Evolutionary conservation across 345 rosid genomes (phyloP).

Genomic region (Bruguiera sexangula): DNA sequence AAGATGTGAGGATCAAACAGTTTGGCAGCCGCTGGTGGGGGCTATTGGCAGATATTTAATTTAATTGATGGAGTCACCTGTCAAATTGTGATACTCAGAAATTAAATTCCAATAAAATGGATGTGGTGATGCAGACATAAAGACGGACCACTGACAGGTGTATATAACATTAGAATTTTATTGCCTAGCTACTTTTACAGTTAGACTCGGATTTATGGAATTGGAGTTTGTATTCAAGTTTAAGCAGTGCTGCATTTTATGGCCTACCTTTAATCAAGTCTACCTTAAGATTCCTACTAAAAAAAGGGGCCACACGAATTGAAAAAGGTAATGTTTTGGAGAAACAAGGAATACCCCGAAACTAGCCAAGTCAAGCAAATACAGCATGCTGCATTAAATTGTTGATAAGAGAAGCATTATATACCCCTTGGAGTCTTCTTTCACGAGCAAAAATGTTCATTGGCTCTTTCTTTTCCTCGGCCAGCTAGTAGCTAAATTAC

Average conservation of each 20-base stretch:
- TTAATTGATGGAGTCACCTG: background rate
- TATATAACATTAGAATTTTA: too few species aligned
- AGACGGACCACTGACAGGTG: slow-evolving; percentile 1
- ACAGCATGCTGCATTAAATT: slow-evolving; percentile 23
- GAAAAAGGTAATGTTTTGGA: slow-evolving; percentile 9
- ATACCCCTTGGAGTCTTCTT: slow-evolving; percentile 14
- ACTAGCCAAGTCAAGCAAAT: slow-evolving; percentile 10
- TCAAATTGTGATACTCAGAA: background rate
- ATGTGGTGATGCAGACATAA: background rate
- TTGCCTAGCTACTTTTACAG: too few species aligned
- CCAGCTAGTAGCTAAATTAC: too few species aligned
- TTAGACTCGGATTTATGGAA: background rate
- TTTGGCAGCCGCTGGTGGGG: slow-evolving; percentile 21
- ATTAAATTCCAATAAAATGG: background rate
- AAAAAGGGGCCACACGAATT: slow-evolving; percentile 14
- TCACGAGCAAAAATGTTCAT: slow-evolving; percentile 3
- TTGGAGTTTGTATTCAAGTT: slow-evolving; percentile 7
- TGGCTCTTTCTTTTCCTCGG: too few species aligned
- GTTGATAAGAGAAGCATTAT: slow-evolving; percentile 17
- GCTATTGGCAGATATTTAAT: slow-evolving; percentile 10
- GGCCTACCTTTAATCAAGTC: slow-evolving; percentile 16
- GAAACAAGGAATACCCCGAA: slow-evolving; percentile 19
- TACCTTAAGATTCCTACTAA: slow-evolving; percentile 22
- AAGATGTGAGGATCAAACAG: slow-evolving; percentile 10
- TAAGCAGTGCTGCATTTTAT: slow-evolving; percentile 17